phyloP scores from a whole-genome alignment of 441 rosid genomes.

The Dalechampia spathulata region DNA sequence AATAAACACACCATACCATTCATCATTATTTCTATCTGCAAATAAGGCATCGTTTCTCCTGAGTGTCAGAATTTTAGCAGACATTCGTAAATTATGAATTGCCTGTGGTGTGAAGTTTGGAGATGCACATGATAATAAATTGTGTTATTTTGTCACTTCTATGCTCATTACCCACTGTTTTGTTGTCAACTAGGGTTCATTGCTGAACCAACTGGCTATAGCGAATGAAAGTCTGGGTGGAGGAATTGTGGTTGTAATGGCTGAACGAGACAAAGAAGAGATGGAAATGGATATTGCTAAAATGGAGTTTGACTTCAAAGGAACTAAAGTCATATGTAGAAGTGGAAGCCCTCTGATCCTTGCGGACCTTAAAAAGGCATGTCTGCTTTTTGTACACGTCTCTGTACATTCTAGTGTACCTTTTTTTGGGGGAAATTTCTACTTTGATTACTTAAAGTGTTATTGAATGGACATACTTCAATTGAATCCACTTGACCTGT shows the following conservation, averaged over 20 bases:
- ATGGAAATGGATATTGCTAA: constrained; percentile 75
- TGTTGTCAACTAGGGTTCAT: constrained; percentile 44
- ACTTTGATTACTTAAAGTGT: too few relatives aligned
- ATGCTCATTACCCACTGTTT: constrained; percentile 6
- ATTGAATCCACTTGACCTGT: too few relatives aligned
- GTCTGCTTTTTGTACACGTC: neutral
- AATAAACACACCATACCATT: neutral
- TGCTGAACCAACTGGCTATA: constrained; percentile 57
- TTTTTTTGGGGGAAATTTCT: neutral
- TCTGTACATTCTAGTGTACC: neutral
- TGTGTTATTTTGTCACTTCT: constrained; percentile 2
- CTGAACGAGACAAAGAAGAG: constrained; percentile 74
- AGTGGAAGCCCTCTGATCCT: constrained; percentile 67
- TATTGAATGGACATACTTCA: too few relatives aligned
- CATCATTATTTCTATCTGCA: neutral
- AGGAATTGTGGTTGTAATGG: constrained; percentile 68
- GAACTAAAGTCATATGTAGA: constrained; percentile 67
- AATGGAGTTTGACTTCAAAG: constrained; percentile 73
- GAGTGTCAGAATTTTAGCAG: neutral
- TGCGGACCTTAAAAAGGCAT: constrained; percentile 63
- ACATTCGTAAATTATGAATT: neutral
- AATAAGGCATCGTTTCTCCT: neutral
- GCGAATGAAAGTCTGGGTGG: constrained; percentile 77
- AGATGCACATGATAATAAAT: neutral
- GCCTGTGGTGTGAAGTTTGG: neutral